Conservation (phyloP, 73 alveolate species). For the Paramecium tetraurelia region DNA sequence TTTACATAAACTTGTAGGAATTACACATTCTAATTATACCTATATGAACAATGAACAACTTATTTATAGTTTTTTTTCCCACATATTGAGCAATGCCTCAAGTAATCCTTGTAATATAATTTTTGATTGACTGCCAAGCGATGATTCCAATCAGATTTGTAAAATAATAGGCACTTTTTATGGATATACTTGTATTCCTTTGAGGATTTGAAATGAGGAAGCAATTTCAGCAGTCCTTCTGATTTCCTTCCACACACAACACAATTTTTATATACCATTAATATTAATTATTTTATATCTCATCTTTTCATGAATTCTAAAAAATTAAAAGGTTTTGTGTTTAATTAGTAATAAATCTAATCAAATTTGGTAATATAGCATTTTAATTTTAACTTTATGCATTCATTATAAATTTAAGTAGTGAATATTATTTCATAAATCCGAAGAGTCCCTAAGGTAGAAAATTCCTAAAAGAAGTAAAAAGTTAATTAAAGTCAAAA, state of each 20-base stretch:
- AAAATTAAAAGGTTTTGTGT: neutral
- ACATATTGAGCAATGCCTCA: neutral
- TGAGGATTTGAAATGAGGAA: constrained; percentile 5
- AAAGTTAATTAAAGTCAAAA: neutral
- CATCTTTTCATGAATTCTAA: neutral
- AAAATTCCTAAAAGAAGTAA: neutral
- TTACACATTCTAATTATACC: constrained; percentile 13
- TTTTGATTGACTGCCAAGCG: neutral
- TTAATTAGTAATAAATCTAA: neutral
- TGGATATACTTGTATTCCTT: constrained; percentile 35
- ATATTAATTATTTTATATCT: neutral
- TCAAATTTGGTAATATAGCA: neutral
- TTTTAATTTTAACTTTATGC: neutral
- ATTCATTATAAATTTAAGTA: neutral
- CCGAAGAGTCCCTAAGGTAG: neutral
- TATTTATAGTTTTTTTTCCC: neutral
- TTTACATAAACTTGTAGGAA: neutral
- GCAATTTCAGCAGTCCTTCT: neutral
- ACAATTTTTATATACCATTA: constrained; percentile 3
- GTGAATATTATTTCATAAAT: neutral
- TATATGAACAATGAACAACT: neutral
- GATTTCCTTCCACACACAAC: neutral
- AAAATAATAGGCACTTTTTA: neutral
- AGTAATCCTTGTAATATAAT: neutral
- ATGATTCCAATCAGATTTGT: constrained; percentile 19